These are phyloP conservation scores for Xylaria nigripes DNA, from an alignment of 495 filamentous ascomycete genomes.

Conservation along the genomic window DNA sequence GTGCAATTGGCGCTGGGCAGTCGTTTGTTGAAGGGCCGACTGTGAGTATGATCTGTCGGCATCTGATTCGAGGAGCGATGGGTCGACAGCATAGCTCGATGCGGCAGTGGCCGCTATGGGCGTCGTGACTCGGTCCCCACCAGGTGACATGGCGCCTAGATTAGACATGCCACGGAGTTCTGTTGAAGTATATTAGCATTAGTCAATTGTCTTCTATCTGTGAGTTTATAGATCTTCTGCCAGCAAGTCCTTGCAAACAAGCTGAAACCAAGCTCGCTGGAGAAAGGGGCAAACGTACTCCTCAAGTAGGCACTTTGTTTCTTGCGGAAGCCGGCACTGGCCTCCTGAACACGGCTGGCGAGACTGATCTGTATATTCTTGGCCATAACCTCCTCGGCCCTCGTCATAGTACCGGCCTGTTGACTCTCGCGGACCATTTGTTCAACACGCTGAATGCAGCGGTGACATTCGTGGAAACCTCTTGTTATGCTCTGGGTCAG, in stretches of 20 bases:
- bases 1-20: constrained; percentile 55
- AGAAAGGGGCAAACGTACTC: constrained; percentile 46
- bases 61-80: constrained; percentile 80
- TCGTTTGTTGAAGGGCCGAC: constrained; percentile 67
- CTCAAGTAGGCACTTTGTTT: constrained; percentile 95
- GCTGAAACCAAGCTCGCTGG: neutral
- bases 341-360: constrained; percentile 80
- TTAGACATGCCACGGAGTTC: constrained; percentile 72
- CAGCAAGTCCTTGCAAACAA: neutral
- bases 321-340: constrained; percentile 86
- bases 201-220: neutral
- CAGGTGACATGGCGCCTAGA: constrained; percentile 29
- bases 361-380: constrained; percentile 90
- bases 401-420: constrained; percentile 57
- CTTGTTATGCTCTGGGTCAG: constrained; percentile 84
- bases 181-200: constrained; percentile 26
- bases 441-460: constrained; percentile 77
- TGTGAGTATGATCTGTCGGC: constrained; percentile 89
- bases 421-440: constrained; percentile 70
- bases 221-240: neutral
- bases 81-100: constrained; percentile 55
- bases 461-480: constrained; percentile 83
- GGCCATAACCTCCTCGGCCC: constrained; percentile 88
- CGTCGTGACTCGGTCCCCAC: constrained; percentile 48
- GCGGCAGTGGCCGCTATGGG: constrained; percentile 39